These are phyloP conservation scores for Tolypocladium pustulatum DNA, from an alignment of 2,329 filamentous ascomycete genomes.

Conservation along the genomic window DNA sequence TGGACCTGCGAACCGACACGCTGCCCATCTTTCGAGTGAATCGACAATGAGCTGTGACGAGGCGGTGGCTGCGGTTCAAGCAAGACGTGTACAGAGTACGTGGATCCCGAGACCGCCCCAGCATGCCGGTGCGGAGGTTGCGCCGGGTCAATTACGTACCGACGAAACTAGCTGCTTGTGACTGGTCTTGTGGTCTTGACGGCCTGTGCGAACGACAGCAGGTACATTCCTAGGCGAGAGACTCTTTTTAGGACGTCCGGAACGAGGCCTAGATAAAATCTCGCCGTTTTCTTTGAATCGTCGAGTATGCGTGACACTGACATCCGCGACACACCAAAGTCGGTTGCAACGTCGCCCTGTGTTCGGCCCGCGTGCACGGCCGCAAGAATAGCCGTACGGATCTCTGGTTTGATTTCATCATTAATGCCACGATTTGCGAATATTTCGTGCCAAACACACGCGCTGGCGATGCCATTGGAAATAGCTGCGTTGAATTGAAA, in stretches of 20 bases:
- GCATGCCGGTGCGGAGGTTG: background rate
- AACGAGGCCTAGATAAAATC: background rate
- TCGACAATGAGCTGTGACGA: background rate
- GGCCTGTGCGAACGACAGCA: background rate
- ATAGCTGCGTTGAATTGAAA: background rate
- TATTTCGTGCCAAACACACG: background rate
- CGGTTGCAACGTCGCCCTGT: background rate
- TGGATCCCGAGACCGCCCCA: too few species aligned
- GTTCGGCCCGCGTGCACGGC: background rate
- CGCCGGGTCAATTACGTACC: background rate
- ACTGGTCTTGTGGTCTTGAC: background rate
- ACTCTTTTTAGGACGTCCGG: background rate
- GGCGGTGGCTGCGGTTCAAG: background rate
- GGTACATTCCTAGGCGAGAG: background rate
- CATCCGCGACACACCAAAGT: background rate
- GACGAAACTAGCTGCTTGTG: background rate
- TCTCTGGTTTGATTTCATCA: background rate
- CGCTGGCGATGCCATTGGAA: background rate
- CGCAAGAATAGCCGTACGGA: background rate
- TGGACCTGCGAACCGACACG: constrained; percentile 48
- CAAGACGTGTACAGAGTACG: background rate
- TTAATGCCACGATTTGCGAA: background rate
- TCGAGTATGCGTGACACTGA: background rate
- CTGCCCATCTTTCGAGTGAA: constrained; percentile 23
- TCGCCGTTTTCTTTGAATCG: background rate